phyloP scores from a whole-genome alignment of 2,329 filamentous ascomycete genomes.

The Penicillium decumbens region DNA sequence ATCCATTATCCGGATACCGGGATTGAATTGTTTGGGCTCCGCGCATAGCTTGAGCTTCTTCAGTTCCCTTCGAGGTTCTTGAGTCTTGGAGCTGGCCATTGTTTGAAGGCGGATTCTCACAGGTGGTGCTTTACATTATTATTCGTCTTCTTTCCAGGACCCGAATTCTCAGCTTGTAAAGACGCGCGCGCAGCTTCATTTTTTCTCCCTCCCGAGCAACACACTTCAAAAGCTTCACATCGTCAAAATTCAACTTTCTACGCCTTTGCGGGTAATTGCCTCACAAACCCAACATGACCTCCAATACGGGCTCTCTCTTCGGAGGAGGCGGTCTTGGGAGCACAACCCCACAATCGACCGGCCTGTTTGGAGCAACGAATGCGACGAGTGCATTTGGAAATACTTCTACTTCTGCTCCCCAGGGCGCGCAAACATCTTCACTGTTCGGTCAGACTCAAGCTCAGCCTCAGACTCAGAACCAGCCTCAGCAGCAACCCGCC shows the following conservation, averaged over 20 bases:
- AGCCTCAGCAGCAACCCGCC: constrained; percentile 12
- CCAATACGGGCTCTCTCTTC: constrained; percentile 28
- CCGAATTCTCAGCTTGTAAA: background rate
- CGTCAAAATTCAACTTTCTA: background rate
- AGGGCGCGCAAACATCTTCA: constrained; percentile 17
- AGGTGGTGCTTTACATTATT: background rate
- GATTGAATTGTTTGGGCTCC: constrained; percentile 20
- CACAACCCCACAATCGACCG: constrained; percentile 21
- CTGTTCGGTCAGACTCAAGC: constrained; percentile 25
- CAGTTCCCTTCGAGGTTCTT: background rate
- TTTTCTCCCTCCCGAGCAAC: background rate
- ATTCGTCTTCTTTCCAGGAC: background rate
- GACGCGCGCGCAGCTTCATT: background rate
- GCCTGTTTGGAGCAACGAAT: constrained; percentile 28
- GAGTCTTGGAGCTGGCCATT: background rate
- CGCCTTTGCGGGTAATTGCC: background rate
- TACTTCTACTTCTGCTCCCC: constrained; percentile 16
- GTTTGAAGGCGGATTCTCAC: background rate
- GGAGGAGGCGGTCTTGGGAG: constrained; percentile 27
- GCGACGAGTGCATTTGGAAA: constrained; percentile 27
- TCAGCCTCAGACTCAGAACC: constrained; percentile 4
- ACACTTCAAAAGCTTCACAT: background rate
- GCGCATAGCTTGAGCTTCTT: constrained; percentile 9
- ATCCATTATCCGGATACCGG: constrained; percentile 19
- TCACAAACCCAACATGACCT: constrained; percentile 9